phyloP scores from a whole-genome alignment of 331 rosid species.

The Rhamnella rubrinervis region DNA sequence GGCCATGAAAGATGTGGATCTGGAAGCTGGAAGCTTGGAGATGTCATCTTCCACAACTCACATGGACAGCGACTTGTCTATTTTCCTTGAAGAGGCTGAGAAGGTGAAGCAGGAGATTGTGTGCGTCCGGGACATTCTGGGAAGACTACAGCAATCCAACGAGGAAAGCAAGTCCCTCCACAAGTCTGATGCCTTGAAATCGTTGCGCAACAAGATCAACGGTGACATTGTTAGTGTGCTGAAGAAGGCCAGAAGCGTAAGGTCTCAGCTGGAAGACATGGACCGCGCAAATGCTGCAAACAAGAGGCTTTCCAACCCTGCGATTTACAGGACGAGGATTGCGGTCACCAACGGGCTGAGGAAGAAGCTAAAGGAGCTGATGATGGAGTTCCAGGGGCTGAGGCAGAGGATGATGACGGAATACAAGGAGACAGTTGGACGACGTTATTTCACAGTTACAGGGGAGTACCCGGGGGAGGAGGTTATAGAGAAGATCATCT shows the following conservation, averaged over 20 bases:
- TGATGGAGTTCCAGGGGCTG: slow-evolving; percentile 85
- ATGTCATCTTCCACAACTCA: slow-evolving; percentile 36
- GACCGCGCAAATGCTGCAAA: slow-evolving; percentile 68
- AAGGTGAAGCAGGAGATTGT: slow-evolving; percentile 69
- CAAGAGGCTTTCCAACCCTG: slow-evolving; percentile 55
- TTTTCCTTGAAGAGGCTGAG: slow-evolving; percentile 77
- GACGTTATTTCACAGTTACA: slow-evolving; percentile 75
- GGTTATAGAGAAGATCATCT: slow-evolving; percentile 77
- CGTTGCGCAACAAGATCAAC: slow-evolving; percentile 51
- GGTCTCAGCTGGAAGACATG: slow-evolving; percentile 72
- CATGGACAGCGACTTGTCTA: slow-evolving; percentile 57
- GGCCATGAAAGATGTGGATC: slow-evolving; percentile 74
- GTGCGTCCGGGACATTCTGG: slow-evolving; percentile 45
- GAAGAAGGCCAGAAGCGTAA: slow-evolving; percentile 53
- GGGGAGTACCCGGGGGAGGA: slow-evolving; percentile 79
- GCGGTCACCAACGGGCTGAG: slow-evolving; percentile 77
- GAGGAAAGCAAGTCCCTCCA: slow-evolving; percentile 77
- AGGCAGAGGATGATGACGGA: slow-evolving; percentile 87
- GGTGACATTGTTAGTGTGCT: slow-evolving; percentile 51
- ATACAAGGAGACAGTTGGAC: slow-evolving; percentile 78
- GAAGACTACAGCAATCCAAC: slow-evolving; percentile 61
- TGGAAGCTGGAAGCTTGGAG: slow-evolving; percentile 68
- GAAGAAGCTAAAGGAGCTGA: slow-evolving; percentile 76
- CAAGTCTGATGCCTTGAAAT: slow-evolving; percentile 63
- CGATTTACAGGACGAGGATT: slow-evolving; percentile 67